phyloP scores from a whole-genome alignment of 1,284 basidiomycete genomes.

The Cutaneotrichosporon cutaneum region DNA sequence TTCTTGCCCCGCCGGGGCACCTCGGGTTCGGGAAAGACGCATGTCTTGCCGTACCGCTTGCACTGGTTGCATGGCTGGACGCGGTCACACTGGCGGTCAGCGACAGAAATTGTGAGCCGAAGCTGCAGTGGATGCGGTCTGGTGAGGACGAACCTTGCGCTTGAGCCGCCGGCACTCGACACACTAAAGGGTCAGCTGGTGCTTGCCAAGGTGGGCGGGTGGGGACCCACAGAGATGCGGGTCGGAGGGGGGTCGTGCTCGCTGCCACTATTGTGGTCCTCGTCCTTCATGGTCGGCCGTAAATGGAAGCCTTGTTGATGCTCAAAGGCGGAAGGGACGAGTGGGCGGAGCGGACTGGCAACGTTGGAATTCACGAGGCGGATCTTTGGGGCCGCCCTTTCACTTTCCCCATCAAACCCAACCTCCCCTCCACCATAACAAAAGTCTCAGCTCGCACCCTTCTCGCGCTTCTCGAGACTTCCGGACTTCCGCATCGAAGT shows the following conservation, averaged over 20 bases:
- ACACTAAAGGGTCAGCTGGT: slow-evolving; percentile 22
- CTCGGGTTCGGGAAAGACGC: slow-evolving; percentile 23
- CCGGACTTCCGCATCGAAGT: not conserved
- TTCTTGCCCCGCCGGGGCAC: slow-evolving; percentile 21
- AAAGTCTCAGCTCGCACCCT: too few relatives aligned
- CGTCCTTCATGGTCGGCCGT: slow-evolving; percentile 8
- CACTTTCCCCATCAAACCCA: not conserved
- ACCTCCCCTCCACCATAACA: not conserved
- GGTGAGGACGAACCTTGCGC: slow-evolving; percentile 23
- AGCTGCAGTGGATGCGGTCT: slow-evolving; percentile 5
- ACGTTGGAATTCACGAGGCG: not conserved
- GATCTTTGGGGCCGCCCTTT: slow-evolving; percentile 1
- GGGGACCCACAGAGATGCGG: slow-evolving; percentile 7
- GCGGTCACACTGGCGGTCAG: slow-evolving; percentile 24
- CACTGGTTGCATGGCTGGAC: slow-evolving; percentile 28
- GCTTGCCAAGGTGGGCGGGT: not conserved
- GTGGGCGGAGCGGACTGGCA: not conserved
- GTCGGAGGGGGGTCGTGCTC: slow-evolving; percentile 9
- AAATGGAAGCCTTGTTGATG: not conserved
- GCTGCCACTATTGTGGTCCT: slow-evolving; percentile 5
- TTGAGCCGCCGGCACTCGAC: slow-evolving; percentile 30
- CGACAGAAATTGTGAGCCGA: not conserved
- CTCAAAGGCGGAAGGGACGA: not conserved
- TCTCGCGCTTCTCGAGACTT: not conserved
- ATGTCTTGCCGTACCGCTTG: slow-evolving; percentile 25